Conservation (phyloP, 495 filamentous ascomycete genomes). For the Ramalina intermedia region DNA sequence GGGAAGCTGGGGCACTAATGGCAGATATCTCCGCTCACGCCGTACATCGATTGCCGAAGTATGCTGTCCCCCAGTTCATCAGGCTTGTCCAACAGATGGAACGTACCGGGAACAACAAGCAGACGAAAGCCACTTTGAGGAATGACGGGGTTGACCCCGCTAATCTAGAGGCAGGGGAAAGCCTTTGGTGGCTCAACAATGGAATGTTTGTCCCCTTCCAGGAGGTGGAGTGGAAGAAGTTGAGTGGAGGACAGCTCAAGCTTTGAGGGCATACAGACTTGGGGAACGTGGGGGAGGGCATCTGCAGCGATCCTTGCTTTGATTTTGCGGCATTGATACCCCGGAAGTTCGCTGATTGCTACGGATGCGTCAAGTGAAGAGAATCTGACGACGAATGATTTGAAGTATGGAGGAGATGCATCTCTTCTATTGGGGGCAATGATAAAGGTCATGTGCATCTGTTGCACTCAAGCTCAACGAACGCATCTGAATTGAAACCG, state of each 20-base stretch:
- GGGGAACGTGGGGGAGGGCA: background rate
- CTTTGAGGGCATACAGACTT: slow-evolving; percentile 27
- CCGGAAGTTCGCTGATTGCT: too few relatives aligned
- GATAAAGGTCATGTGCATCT: too few relatives aligned
- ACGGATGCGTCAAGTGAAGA: too few relatives aligned
- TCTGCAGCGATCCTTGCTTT: background rate
- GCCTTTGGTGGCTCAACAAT: slow-evolving; percentile 53
- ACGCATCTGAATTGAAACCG: too few relatives aligned
- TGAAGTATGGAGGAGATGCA: too few relatives aligned
- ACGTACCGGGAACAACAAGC: slow-evolving; percentile 75
- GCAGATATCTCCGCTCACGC: slow-evolving; percentile 45
- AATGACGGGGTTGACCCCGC: slow-evolving; percentile 56
- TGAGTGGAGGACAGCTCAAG: slow-evolving; percentile 55
- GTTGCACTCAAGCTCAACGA: too few relatives aligned
- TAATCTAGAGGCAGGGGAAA: slow-evolving; percentile 36
- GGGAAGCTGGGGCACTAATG: slow-evolving; percentile 26
- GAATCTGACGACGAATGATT: too few relatives aligned
- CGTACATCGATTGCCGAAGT: slow-evolving; percentile 45
- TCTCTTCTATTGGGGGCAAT: too few relatives aligned
- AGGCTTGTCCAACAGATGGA: slow-evolving; percentile 47
- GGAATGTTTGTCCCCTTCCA: slow-evolving; percentile 55
- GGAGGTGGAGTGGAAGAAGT: slow-evolving; percentile 48
- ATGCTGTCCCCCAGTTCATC: slow-evolving; percentile 67
- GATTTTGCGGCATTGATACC: background rate
- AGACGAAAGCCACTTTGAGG: slow-evolving; percentile 60